Conservation (phyloP, 2,329 filamentous ascomycete species). For the Aspergillus chevalieri region DNA sequence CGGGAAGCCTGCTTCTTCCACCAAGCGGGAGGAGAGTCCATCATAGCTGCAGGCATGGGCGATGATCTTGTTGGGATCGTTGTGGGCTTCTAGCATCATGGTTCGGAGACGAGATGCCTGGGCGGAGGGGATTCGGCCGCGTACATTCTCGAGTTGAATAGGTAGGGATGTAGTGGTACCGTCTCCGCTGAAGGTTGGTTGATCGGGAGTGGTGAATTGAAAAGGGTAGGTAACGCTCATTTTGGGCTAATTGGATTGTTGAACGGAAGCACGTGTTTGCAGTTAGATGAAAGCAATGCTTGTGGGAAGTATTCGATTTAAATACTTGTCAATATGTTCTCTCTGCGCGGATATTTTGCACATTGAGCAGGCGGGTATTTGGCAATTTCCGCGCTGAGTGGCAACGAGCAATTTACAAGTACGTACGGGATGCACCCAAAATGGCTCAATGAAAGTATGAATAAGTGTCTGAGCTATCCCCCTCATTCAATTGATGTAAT, state of each 20-base stretch:
- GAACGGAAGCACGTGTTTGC: neutral
- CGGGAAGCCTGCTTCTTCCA: conserved; percentile 43
- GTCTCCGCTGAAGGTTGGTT: neutral
- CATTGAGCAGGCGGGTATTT: conserved; percentile 1
- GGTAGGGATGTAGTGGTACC: neutral
- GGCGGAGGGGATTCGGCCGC: conserved; percentile 33
- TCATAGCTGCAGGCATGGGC: conserved; percentile 41
- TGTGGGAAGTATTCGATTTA: neutral
- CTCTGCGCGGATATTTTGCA: neutral
- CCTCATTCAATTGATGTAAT: no score
- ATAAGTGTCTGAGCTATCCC: no score
- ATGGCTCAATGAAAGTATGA: no score
- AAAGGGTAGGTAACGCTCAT: conserved; percentile 13
- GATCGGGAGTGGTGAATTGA: conserved; percentile 6
- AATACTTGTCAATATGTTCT: neutral
- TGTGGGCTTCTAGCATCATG: conserved; percentile 15
- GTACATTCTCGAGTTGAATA: conserved; percentile 18
- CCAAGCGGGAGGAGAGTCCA: conserved; percentile 39
- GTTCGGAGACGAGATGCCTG: conserved; percentile 30
- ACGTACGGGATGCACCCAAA: no score
- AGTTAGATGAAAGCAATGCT: no score
- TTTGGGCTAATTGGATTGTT: neutral
- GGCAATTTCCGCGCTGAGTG: neutral
- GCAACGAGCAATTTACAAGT: no score
- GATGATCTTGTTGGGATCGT: conserved; percentile 40